Conservation (phyloP, 441 rosid genomes). For the Adansonia gregorii region DNA sequence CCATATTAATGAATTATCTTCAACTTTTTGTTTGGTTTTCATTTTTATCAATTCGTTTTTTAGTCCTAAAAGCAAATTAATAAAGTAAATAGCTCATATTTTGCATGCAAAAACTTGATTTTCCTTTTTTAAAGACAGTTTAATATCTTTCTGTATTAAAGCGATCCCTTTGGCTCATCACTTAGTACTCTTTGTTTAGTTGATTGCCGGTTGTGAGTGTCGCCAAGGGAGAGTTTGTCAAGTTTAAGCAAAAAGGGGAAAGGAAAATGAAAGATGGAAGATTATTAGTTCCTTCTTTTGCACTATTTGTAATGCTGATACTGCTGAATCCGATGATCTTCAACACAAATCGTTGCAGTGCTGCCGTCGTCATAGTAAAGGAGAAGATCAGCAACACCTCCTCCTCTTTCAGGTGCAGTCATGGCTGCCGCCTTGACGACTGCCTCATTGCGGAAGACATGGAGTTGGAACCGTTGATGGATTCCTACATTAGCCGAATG, state of each 20-base stretch:
- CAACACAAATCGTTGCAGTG: not conserved
- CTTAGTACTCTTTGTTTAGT: not conserved
- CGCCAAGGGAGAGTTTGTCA: not conserved
- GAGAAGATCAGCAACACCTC: not conserved
- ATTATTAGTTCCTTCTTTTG: not conserved
- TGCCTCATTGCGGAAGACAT: not conserved
- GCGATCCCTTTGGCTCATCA: not conserved
- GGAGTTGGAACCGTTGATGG: not conserved
- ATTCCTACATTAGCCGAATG: not conserved
- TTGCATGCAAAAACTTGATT: too few species aligned
- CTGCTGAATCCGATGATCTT: not conserved
- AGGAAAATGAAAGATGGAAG: not conserved
- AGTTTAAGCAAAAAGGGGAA: not conserved
- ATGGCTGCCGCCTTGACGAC: not conserved
- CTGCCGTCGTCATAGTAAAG: not conserved
- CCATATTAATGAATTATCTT: too few species aligned
- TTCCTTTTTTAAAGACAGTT: too few species aligned
- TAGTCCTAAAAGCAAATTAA: too few species aligned
- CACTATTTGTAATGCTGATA: not conserved
- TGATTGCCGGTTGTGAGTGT: not conserved
- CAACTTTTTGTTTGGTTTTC: too few species aligned
- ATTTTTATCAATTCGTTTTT: too few species aligned
- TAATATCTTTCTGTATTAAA: not conserved
- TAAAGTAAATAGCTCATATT: too few species aligned
- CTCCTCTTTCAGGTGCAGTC: not conserved